Base-by-base conservation (phyloP, 352 stramenopile genomes). In the Phytopythium delawarense region DNA sequence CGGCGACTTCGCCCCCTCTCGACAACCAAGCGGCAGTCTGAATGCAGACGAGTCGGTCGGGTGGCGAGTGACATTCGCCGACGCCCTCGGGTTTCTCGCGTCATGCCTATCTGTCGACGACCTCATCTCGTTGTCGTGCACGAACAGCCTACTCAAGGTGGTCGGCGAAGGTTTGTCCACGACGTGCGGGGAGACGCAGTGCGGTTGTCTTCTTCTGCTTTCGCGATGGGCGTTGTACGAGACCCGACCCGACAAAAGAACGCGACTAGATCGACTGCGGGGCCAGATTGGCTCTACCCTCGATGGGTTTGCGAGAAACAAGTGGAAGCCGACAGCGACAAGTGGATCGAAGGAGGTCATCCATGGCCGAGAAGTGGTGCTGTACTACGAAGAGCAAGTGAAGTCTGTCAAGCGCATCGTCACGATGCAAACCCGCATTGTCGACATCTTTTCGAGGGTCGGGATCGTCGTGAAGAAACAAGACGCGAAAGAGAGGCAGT, bases 381-480 rank as follows among this genome's bases (percentile, higher is more conserved):
- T 63, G 1, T 84, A 74, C 53, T 92, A 91, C 57, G 68, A 55
- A 0, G 84, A 93, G 37, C 81, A 89, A 59, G 51, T 63, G 40
- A 61, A 62, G n/a, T 74, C 69, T 7, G 54, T 93, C 25, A 74
- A 76, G 54, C 76, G 84, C 20, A 68, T 88, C 4, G 7, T 52
- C 21, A 74, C 76, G 34, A 91, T 93, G 79, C 68, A 91, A 61
- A 40, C 61, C 35, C 57, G 75, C 23, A 84, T 90, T 34, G 56
- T 78, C 8, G 70, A 84, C 8, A 69, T 89, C 9, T 93, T 80
- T 37, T 53, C 57, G 3, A 69, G 57, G 1, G 74, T 66, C 16
- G 70, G 72, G 1, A 67, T 91, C 23, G 23, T 15, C 1, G 39
- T 86, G 49, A 42, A 81, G 28, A 8, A 25, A 40, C 7, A 37